Evolutionary conservation across 2,329 filamentous ascomycete genomes (phyloP), one percentile per base, ranked within the genome.

Genomic region (Malbranchea cinnamomea): DNA sequence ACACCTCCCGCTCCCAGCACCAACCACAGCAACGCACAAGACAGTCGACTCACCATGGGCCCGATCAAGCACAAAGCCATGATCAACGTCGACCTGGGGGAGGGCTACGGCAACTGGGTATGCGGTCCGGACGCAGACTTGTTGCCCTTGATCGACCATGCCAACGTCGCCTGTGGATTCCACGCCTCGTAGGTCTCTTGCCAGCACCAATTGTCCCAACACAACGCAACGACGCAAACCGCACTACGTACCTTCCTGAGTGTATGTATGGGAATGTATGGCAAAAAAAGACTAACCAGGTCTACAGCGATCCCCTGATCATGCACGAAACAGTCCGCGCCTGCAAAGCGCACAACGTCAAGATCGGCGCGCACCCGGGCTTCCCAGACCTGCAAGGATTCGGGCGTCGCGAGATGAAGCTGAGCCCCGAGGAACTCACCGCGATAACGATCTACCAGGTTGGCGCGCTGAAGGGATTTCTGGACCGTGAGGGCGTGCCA

Each of bases 361-460:
- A 57, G 28, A 53, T 68, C 4, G 73, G 73, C 5, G 74, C 74
- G 0, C 73, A 78, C 40, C 73, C 73, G 0, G 71, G 71, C 2
- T 55, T 76, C 1, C 71, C 68, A n/a, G 73, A 78, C 44, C 58
- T 74, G 13, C 62, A 71, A 50, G 73, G 73, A 6, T 78, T 78
- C 41, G 73, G 73, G 2, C 57, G 73, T 2, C 61, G 73, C 11
- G 64, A 70, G 37, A 75, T 78, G 47, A 65, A 68, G 25, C 58
- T 77, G 41, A 52, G 58, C 1, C 58, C 66, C 1, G 65, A 67
- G 11, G 70, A 74, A 40, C 53, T 70, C 36, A 67, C 65, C 1
- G 67, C 68, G 5, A 63, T 67, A 37, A 59, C 67, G 1, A 49
- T 71, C 18, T 78, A 77, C 48, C 73, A 77, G 43, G 63, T 78